These are phyloP conservation scores for Aureobasidium sp. DNA, from an alignment of 2,329 filamentous ascomycete species.

Conservation along the genomic window DNA sequence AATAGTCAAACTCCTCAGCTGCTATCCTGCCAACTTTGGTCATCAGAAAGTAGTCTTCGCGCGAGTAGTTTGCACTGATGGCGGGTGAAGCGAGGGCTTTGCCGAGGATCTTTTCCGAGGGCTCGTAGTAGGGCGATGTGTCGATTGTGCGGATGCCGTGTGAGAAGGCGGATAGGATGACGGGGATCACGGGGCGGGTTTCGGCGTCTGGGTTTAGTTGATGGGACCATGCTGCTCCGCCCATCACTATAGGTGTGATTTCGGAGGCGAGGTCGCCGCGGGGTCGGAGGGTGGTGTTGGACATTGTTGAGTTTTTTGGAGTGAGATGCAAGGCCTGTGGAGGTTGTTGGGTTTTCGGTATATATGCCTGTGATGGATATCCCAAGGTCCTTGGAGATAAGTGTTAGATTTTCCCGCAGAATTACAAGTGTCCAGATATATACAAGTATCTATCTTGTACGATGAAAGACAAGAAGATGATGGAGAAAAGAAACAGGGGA, in stretches of 20 bases:
- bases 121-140: slow-evolving; percentile 78
- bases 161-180: slow-evolving; percentile 58
- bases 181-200: slow-evolving; percentile 54
- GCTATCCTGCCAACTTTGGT: slow-evolving; percentile 64
- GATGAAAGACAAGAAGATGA: neutral
- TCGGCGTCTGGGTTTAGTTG: slow-evolving; percentile 64
- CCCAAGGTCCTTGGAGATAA: neutral
- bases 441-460: neutral
- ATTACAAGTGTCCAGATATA: too few species aligned
- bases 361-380: neutral
- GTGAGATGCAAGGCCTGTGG: too few species aligned
- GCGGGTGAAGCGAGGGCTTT: slow-evolving; percentile 46
- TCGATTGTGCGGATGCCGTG: slow-evolving; percentile 65
- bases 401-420: too few species aligned
- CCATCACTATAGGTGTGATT: slow-evolving; percentile 66
- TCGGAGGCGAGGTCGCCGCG: neutral
- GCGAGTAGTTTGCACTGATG: slow-evolving; percentile 39
- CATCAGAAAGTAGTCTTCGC: slow-evolving; percentile 52
- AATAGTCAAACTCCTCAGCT: slow-evolving; percentile 58
- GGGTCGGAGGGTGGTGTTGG: neutral
- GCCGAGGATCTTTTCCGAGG: slow-evolving; percentile 64
- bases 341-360: too few species aligned
- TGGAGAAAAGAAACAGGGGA: neutral
- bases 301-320: neutral
- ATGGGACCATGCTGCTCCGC: slow-evolving; percentile 73